These are phyloP conservation scores for Mycena sp. DNA, from an alignment of 1,284 basidiomycete species.

Conservation along the genomic window DNA sequence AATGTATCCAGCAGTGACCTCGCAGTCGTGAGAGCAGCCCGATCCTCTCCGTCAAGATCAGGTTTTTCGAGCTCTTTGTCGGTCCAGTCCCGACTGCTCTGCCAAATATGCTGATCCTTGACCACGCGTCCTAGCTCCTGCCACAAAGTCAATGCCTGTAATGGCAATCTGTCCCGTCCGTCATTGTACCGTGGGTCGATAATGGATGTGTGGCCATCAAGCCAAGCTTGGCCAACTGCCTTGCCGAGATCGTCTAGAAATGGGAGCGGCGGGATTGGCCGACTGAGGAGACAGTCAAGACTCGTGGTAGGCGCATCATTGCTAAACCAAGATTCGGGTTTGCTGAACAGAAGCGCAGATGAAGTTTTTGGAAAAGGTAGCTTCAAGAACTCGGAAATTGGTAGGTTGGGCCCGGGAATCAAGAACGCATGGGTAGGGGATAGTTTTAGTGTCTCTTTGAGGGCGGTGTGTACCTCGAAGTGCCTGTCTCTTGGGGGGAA, in stretches of 20 bases:
- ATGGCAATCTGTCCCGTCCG: constrained; percentile 1
- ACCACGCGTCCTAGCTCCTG: background rate
- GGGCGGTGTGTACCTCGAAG: background rate
- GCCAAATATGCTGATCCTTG: background rate
- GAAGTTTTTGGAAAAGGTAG: background rate
- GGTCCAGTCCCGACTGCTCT: background rate
- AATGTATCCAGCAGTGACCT: background rate
- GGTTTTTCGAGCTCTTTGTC: background rate
- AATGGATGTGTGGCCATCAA: background rate
- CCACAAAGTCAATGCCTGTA: background rate
- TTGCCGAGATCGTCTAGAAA: background rate
- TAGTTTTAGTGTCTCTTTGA: background rate
- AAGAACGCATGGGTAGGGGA: background rate
- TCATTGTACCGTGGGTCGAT: constrained; percentile 2
- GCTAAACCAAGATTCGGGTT: background rate
- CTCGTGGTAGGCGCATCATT: background rate
- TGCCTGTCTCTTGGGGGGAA: background rate
- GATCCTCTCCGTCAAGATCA: background rate
- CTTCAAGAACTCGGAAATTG: background rate
- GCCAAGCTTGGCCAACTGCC: constrained; percentile 4
- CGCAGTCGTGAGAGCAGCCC: background rate
- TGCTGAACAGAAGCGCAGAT: background rate
- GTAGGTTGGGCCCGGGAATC: constrained; percentile 2
- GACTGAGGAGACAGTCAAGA: background rate
- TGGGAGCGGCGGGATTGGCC: background rate